phyloP scores from a whole-genome alignment of 140 eudicot species.

The Senecio squalidus region DNA sequence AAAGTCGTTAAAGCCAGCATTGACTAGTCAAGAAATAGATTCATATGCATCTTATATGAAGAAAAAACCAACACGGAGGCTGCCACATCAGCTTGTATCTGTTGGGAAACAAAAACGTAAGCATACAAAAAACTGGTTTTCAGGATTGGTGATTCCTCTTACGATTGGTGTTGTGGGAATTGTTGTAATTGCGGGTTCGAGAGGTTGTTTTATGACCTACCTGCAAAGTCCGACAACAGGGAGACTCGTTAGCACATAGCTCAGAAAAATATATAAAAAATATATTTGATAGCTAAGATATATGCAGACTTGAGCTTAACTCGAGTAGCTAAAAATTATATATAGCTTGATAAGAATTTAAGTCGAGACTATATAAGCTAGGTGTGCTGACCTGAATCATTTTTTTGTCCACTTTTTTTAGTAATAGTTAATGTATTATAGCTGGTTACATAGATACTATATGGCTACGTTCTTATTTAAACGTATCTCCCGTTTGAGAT shows the following conservation, averaged over 20 bases:
- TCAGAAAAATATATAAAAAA: neutral
- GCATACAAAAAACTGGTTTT: slow-evolving; percentile 15
- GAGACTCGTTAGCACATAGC: slow-evolving; percentile 20
- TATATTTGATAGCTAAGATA: neutral
- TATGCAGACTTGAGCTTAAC: neutral
- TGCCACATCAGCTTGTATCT: slow-evolving; percentile 10
- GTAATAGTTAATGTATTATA: too few species aligned
- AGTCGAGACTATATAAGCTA: too few species aligned
- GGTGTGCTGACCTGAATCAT: too few species aligned
- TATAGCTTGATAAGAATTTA: too few species aligned
- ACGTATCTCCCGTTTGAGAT: too few species aligned
- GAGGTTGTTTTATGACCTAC: slow-evolving; percentile 11
- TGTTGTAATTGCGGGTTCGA: slow-evolving; percentile 23
- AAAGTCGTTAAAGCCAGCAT: slow-evolving; percentile 58
- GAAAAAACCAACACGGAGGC: slow-evolving; percentile 28
- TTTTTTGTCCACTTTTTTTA: too few species aligned
- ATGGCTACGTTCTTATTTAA: too few species aligned
- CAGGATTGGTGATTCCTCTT: slow-evolving; percentile 28
- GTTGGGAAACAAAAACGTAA: slow-evolving; percentile 12
- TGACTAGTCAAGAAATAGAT: slow-evolving; percentile 43
- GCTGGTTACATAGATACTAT: too few species aligned
- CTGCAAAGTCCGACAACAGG: neutral
- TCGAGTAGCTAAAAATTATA: too few species aligned
- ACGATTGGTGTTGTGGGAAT: slow-evolving; percentile 30
- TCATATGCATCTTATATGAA: slow-evolving; percentile 53